phyloP scores from a whole-genome alignment of 352 stramenopile genomes.

The Phytopythium montanum region DNA sequence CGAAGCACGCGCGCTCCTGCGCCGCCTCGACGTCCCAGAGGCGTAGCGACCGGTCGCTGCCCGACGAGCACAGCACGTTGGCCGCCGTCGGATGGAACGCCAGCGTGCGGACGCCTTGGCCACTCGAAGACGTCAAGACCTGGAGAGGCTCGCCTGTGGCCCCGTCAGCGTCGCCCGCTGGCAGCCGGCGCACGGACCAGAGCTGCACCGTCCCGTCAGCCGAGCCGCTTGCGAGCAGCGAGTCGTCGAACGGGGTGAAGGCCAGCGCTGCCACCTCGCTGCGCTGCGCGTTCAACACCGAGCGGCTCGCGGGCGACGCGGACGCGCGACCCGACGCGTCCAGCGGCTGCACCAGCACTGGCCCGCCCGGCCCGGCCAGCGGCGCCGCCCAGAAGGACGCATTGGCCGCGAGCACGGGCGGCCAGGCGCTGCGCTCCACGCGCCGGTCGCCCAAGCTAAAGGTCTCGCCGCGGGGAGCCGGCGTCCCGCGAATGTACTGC shows the following conservation, averaged over 20 bases:
- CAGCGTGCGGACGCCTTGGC: slow-evolving; percentile 33
- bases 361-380: slow-evolving; percentile 51
- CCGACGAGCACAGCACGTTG: slow-evolving; percentile 59
- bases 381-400: slow-evolving; percentile 53
- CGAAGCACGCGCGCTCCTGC: slow-evolving; percentile 35
- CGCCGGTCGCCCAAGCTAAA: slow-evolving; percentile 51
- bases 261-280: slow-evolving; percentile 53
- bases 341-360: slow-evolving; percentile 56
- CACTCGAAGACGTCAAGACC: slow-evolving; percentile 46
- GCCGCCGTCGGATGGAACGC: slow-evolving; percentile 63
- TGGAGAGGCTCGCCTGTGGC: slow-evolving; percentile 11
- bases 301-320: slow-evolving; percentile 13
- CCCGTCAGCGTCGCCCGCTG: slow-evolving; percentile 3
- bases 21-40: slow-evolving; percentile 74
- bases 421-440: slow-evolving; percentile 30
- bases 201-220: slow-evolving; percentile 58
- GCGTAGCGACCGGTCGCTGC: slow-evolving; percentile 53
- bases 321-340: slow-evolving; percentile 44
- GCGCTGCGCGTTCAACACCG: slow-evolving; percentile 67
- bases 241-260: slow-evolving; percentile 56
- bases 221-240: slow-evolving; percentile 55
- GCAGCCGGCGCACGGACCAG: slow-evolving; percentile 35
- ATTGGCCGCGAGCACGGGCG: slow-evolving; percentile 50
- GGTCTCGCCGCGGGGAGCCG: slow-evolving; percentile 48
- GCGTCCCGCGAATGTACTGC: slow-evolving; percentile 73